Evolutionary conservation across 1,284 basidiomycete species (phyloP), one percentile per base, ranked within the genome.

Genomic region (Wallemia mellicola): DNA sequence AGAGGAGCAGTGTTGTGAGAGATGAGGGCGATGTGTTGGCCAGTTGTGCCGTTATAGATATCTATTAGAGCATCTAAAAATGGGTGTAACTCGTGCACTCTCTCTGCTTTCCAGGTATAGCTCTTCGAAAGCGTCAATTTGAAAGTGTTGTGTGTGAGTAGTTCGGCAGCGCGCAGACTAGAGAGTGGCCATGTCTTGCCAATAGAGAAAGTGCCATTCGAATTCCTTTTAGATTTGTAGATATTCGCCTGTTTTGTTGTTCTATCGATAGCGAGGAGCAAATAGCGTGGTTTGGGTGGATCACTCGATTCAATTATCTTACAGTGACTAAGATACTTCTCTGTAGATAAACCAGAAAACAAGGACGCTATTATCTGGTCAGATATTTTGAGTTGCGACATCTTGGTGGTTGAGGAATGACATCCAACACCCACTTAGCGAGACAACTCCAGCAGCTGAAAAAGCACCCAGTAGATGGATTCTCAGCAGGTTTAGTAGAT

Each of bases 171-270:
- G 60, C 82, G 76, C 63, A 98, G 75, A 67, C 92, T 87, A 57
- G 79, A 71, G 54, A 96, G 70, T 63, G 76, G 78, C 94, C 94
- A 99, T 9, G 91, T 89, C 74, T 99, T 99, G 24, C 94, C 94
- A 60, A 95, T 86, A 24, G 89, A 95, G 72, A 94, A 98, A 0
- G 85, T 80, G 33, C 86, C 84, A 67, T 96, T 98, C 33, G 82
- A 81, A 69, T 99, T 98, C 61, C 87, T 72, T 71, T 96, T 96
- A 5, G 89, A 88, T 71, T 99, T 98, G 76, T 98, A 88, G 25
- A 95, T 11, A 11, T 17, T n/a, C 5, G 38, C 14, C 5, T 48
- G 38, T 5, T 48, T 57, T 48, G 58, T 69, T 60, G 69, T 63
- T 1, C 55, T 54, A 1, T 64, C 64, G 25, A 61, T 7, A 19